Conservation (phyloP, 2,329 filamentous ascomycete species). For the Ophiosphaerella herpotricha region DNA sequence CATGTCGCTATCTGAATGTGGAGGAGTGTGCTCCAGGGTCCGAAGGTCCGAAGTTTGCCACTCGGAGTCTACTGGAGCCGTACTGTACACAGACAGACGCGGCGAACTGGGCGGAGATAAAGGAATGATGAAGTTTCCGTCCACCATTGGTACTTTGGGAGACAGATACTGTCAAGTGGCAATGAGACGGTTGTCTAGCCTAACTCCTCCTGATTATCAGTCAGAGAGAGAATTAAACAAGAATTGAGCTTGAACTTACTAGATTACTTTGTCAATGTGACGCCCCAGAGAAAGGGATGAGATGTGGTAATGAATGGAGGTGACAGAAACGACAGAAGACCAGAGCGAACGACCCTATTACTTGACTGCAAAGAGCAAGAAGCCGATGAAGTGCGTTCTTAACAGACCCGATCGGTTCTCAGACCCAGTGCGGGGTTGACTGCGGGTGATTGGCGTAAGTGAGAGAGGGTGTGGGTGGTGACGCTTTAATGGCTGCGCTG, state of each 20-base stretch:
- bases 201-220: slow-evolving; percentile 32
- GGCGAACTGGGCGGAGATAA: slow-evolving; percentile 57
- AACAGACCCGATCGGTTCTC: slow-evolving; percentile 32
- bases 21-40: slow-evolving; percentile 39
- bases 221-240: slow-evolving; percentile 1
- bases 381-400: slow-evolving; percentile 29
- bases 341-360: neutral
- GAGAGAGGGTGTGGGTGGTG: slow-evolving; percentile 22
- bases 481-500: slow-evolving; percentile 28
- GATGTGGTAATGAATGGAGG: neutral
- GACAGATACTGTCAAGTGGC: slow-evolving; percentile 21
- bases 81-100: slow-evolving; percentile 55
- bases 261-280: too few relatives aligned
- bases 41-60: slow-evolving; percentile 49
- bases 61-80: slow-evolving; percentile 49
- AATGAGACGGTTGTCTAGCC: slow-evolving; percentile 23
- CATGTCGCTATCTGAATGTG: slow-evolving; percentile 46
- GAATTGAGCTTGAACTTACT: too few relatives aligned
- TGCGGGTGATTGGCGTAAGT: slow-evolving; percentile 36
- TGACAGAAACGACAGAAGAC: neutral
- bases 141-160: slow-evolving; percentile 48
- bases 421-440: slow-evolving; percentile 38
- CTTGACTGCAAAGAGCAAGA: slow-evolving; percentile 22
- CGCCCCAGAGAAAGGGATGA: neutral
- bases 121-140: slow-evolving; percentile 52